Evolutionary conservation across 2,329 filamentous ascomycete species (phyloP), one percentile per base, ranked within the genome.

Genomic region (Aspergillus costaricaensis): DNA sequence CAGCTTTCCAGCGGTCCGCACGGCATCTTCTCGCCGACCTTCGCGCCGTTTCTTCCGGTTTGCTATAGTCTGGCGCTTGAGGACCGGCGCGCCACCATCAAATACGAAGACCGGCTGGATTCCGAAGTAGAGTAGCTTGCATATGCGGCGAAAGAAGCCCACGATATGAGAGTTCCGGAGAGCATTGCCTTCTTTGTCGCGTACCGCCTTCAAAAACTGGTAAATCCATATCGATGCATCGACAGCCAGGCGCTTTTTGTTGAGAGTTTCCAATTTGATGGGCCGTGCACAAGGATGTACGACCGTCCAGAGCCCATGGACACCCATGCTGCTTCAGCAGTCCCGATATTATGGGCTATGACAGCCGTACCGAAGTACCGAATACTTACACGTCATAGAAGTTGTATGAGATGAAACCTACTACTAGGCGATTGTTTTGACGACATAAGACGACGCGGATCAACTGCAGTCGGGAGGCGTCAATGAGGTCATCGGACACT

Each of bases 161-260:
- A 99, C 91, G 38, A 99, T 87, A 72, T 99, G 95, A 30, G 91
- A 94, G 80, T 97, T 99, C 65, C 93, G 91, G 55, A 99, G 83
- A 1, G 95, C 95, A 73, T 99, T 96, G 57, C 95, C 95, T 78
- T 99, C 95, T 72, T 98, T 97, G 79, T 99, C 95, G 70, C 95
- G 93, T 10, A 99, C 95, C 9, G 96, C 95, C 80, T 99, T 99
- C 70, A 99, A 87, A 72, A 99, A 99, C 74, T 99, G 95, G 82
- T 99, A 99, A 70, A 99, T 98, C 95, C 95, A 99, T 74, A 99
- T 99, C 12, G 93, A 97, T 60, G 96, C 95, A 79, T 99, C 95
- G 67, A 99, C 92, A 50, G 95, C 96, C 53, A 99, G 89, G 15
- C 95, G 92, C 79, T 96, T 97, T 68, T 91, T 91, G 76, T 98